A percentile compares a stretch with the other conserved stretches of the same genome.
These are phyloP conservation scores for Globisporangium nunn DNA, from an alignment of 352 stramenopile genomes.

Conservation along the genomic window DNA sequence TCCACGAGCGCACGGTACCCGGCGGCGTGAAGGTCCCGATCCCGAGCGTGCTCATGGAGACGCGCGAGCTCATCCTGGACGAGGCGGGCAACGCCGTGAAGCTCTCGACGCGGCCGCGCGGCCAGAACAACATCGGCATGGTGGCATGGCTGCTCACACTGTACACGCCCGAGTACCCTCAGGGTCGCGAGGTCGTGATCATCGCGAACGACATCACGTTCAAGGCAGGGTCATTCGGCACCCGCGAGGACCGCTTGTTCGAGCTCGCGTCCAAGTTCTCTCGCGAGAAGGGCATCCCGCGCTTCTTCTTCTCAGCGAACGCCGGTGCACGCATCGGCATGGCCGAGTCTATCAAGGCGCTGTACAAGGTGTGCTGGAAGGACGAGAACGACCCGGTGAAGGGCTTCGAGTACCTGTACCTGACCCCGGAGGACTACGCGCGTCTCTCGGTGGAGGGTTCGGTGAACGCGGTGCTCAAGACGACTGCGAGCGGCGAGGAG, in stretches of 20 bases:
- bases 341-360: conserved; percentile 96
- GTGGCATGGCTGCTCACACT: conserved; percentile 98
- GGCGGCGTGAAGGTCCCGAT: conserved; percentile 61
- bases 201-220: conserved; percentile 99
- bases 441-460: conserved; percentile 83
- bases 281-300: conserved; percentile 89
- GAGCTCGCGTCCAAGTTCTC: conserved; percentile 95
- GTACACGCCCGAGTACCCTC: conserved; percentile 97
- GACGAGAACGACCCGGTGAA: conserved; percentile 93
- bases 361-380: conserved; percentile 98
- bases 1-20: conserved; percentile 64
- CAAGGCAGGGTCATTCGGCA: conserved; percentile 99
- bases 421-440: conserved; percentile 94
- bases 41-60: conserved; percentile 91
- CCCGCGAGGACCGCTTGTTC: conserved; percentile 98
- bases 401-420: conserved; percentile 99
- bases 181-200: conserved; percentile 95
- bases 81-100: conserved; percentile 51
- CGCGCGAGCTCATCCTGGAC: conserved; percentile 92
- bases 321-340: conserved; percentile 98
- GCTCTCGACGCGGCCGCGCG: conserved; percentile 75
- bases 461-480: conserved; percentile 80
- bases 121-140: conserved; percentile 99
- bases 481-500: conserved; percentile 64
- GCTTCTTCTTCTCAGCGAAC: conserved; percentile 99